Evolutionary conservation across 2,329 filamentous ascomycete genomes (phyloP), one percentile per base, ranked within the genome.

Genomic region (Sporothrix globosa): DNA sequence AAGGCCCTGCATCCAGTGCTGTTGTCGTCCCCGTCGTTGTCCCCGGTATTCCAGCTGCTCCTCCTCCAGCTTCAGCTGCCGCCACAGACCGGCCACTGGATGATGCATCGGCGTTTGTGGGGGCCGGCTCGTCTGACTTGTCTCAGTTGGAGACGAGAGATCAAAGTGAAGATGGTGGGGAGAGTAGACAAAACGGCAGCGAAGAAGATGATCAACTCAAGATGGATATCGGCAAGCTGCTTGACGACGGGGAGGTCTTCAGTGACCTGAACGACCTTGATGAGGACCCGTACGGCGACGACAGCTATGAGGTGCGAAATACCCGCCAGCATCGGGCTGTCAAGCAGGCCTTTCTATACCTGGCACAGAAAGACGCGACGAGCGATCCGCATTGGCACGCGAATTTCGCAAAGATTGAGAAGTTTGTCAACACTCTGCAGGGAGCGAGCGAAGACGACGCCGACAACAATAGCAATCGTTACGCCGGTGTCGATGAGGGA

Each of bases 291-390:
- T 30, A 9, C 27, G 53, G 14, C 27, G 61, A 50, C 48, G 24
- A 27, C 24, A 24, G 17, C 17, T 9, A n/a, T 13, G 17, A 21
- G 6, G 14, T 2, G 14, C 27, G 34, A n/a, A 21, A 44, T 46
- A 21, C 4, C 21, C 9, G 21, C 39, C 39, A 27, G 10, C 11
- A 63, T 11, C 34, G 24, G 39, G 11, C 13, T 9, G 13, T 50
- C 48, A 9, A 46, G 21, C 14, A 14, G n/a, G 58, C n/a, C 11
- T 44, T 13, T 17, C 39, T 46, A 39, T 88, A 85, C 72, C 81
- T 88, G 27, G 75, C 80, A 3, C 83, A 86, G 41, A 81, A 84
- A 72, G 83, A 87, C 73, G 74, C 77, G 6, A 80, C 83, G 70
- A 80, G 82, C 19, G 81, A 80, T 70, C 58, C 78, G 1, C 73